Percentiles rank a stretch among this genome's conserved stretches.
phyloP scores from a whole-genome alignment of 352 stramenopile species.

The Phytophthora foliorum region DNA sequence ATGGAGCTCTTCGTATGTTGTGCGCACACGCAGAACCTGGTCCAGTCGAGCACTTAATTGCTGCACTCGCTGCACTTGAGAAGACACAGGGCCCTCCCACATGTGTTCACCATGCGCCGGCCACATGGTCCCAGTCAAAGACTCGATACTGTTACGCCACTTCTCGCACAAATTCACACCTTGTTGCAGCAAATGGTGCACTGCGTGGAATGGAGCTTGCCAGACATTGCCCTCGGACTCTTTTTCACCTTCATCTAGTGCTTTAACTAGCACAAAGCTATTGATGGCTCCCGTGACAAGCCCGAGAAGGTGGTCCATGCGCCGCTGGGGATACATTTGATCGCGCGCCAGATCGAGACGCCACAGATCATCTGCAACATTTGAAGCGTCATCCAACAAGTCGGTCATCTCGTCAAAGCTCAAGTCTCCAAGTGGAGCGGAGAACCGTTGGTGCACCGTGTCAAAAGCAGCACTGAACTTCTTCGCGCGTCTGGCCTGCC shows the following conservation, averaged over 20 bases:
- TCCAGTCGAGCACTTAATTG: slow-evolving; percentile 77
- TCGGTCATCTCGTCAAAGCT: slow-evolving; percentile 85
- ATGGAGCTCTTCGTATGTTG: slow-evolving; percentile 89
- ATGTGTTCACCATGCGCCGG: slow-evolving; percentile 81
- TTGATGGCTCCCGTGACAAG: slow-evolving; percentile 86
- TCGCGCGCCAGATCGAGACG: slow-evolving; percentile 68
- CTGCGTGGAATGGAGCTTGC: slow-evolving; percentile 67
- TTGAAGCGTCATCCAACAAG: slow-evolving; percentile 87
- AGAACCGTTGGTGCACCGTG: slow-evolving; percentile 84
- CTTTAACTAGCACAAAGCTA: slow-evolving; percentile 61
- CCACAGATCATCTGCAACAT: slow-evolving; percentile 93
- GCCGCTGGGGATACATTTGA: slow-evolving; percentile 81
- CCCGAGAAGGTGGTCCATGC: slow-evolving; percentile 92
- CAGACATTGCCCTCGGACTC: slow-evolving; percentile 70
- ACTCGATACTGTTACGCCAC: slow-evolving; percentile 76
- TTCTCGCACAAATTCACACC: slow-evolving; percentile 83
- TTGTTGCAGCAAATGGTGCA: slow-evolving; percentile 68
- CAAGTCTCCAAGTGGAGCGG: slow-evolving; percentile 59
- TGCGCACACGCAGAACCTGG: slow-evolving; percentile 84
- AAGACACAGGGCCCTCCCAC: slow-evolving; percentile 58
- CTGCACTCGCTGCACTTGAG: slow-evolving; percentile 44
- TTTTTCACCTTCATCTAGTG: slow-evolving; percentile 25
- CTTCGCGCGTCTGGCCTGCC: slow-evolving; percentile 68
- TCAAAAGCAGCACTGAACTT: slow-evolving; percentile 88
- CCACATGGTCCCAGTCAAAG: slow-evolving; percentile 87